Conservation (phyloP, 352 stramenopile genomes). For the Phytopythium montanum region DNA sequence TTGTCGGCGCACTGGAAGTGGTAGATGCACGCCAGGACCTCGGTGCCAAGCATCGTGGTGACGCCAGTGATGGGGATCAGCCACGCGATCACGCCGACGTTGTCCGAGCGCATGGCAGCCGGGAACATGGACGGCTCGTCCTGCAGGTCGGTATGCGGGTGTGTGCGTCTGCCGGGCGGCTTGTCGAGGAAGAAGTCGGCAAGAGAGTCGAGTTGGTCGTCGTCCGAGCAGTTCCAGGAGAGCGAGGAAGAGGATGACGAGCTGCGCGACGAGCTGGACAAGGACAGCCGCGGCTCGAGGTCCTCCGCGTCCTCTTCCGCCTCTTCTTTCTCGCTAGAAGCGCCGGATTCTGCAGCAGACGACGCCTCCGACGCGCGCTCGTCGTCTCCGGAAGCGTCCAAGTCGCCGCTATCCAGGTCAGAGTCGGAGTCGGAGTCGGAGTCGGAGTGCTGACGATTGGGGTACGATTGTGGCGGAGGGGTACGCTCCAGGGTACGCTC, state of each 20-base stretch:
- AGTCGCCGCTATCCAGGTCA: no score
- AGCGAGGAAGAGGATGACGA: conserved; percentile 6
- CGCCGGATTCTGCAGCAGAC: conserved; percentile 1
- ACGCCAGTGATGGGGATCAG: conserved; percentile 72
- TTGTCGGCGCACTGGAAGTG: conserved; percentile 73
- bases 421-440: conserved; percentile 13
- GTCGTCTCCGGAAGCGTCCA: background rate
- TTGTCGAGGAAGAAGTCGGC: conserved; percentile 4
- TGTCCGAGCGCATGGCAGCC: conserved; percentile 30
- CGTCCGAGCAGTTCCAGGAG: conserved; percentile 5
- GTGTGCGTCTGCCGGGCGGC: background rate
- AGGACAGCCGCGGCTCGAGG: conserved; percentile 5
- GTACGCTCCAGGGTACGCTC: conserved; percentile 8
- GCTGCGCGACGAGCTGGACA: conserved; percentile 9
- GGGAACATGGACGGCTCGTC: conserved; percentile 6
- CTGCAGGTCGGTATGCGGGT: background rate
- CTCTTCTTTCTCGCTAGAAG: conserved; percentile 3
- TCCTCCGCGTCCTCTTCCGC: conserved; percentile 5
- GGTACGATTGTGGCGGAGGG: background rate
- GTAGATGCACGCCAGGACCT: conserved; percentile 56
- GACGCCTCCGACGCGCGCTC: background rate
- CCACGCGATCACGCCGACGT: conserved; percentile 61
- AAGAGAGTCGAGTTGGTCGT: conserved; percentile 6
- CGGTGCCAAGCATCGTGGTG: conserved; percentile 68
- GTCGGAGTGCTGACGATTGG: conserved; percentile 2